Percentiles rank a stretch among this genome's conserved stretches.
Evolutionary conservation across 2,329 filamentous ascomycete species (phyloP).

Genomic region (Botryotinia convoluta): DNA sequence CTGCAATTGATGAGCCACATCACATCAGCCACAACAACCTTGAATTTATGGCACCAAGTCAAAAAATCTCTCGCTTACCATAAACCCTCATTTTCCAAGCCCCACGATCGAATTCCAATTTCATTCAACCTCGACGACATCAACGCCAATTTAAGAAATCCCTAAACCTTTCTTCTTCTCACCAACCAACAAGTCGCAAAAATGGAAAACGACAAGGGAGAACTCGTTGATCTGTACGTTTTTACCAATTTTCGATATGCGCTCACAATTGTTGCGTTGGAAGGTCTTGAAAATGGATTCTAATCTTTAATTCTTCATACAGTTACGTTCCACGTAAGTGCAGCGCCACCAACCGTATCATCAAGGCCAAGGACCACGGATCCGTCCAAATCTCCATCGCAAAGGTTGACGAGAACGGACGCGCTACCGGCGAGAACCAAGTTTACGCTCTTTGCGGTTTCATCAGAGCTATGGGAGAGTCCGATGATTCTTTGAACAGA

Average conservation of each 20-base stretch:
- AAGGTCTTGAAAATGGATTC: slow-evolving; percentile 7
- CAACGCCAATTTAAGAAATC: slow-evolving; percentile 21
- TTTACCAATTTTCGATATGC: slow-evolving; percentile 7
- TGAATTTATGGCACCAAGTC: slow-evolving; percentile 11
- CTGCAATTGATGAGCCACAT: neutral
- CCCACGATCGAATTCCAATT: slow-evolving; percentile 30
- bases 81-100: slow-evolving; percentile 19
- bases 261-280: neutral
- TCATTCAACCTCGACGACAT: slow-evolving; percentile 33
- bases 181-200: slow-evolving; percentile 48
- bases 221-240: slow-evolving; percentile 97
- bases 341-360: slow-evolving; percentile 98
- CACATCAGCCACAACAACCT: neutral
- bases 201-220: slow-evolving; percentile 99
- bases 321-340: slow-evolving; percentile 99
- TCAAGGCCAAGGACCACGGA: slow-evolving; percentile 99
- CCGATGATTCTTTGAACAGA: slow-evolving; percentile 93
- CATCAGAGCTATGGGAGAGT: slow-evolving; percentile 96
- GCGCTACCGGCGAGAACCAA: slow-evolving; percentile 91
- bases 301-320: slow-evolving; percentile 26
- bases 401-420: slow-evolving; percentile 99
- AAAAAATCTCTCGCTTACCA: slow-evolving; percentile 19
- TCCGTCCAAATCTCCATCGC: slow-evolving; percentile 95
- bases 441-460: slow-evolving; percentile 97
- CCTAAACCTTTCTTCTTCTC: slow-evolving; percentile 22